A percentile compares a stretch with the other conserved stretches of the same genome.
Conservation (phyloP, 306 rosid species). For the Benincasa hispida region DNA sequence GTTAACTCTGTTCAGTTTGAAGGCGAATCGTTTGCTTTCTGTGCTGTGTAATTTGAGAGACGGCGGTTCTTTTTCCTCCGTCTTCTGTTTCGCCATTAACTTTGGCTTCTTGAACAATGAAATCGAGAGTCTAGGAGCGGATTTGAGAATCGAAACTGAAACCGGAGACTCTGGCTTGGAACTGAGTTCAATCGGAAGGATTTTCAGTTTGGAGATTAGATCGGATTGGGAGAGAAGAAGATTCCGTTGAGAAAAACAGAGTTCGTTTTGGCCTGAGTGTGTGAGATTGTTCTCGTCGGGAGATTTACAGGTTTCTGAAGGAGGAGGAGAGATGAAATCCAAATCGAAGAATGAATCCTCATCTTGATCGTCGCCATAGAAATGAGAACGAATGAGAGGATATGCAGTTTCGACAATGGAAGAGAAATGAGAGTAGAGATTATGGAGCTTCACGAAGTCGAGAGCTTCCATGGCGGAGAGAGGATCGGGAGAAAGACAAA, state of each 20-base stretch:
- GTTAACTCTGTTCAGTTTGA: slow-evolving; percentile 35
- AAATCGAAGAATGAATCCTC: slow-evolving; percentile 90
- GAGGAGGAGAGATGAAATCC: slow-evolving; percentile 31
- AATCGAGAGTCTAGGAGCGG: slow-evolving; percentile 61
- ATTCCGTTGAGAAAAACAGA: slow-evolving; percentile 11
- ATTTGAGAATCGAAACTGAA: slow-evolving; percentile 43
- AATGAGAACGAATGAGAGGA: neutral
- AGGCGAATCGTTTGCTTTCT: slow-evolving; percentile 14
- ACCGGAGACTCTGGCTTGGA: slow-evolving; percentile 85
- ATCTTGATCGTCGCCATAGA: slow-evolving; percentile 26
- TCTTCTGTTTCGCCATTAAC: slow-evolving; percentile 4
- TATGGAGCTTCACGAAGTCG: slow-evolving; percentile 66
- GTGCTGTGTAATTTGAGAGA: slow-evolving; percentile 3
- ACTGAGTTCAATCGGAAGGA: slow-evolving; percentile 61
- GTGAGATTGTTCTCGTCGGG: slow-evolving; percentile 1
- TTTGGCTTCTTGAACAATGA: slow-evolving; percentile 41
- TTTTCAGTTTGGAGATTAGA: slow-evolving; percentile 54
- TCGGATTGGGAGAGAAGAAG: slow-evolving; percentile 29
- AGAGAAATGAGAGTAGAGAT: slow-evolving; percentile 18
- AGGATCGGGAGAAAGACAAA: neutral
- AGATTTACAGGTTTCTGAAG: slow-evolving; percentile 16
- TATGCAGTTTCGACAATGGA: slow-evolving; percentile 6
- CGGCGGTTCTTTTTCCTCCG: neutral
- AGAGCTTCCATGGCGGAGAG: slow-evolving; percentile 49
- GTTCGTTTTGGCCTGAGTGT: neutral